These are phyloP conservation scores for Candida mattraensis DNA, from an alignment of 805 yeast species.

Conservation along the genomic window DNA sequence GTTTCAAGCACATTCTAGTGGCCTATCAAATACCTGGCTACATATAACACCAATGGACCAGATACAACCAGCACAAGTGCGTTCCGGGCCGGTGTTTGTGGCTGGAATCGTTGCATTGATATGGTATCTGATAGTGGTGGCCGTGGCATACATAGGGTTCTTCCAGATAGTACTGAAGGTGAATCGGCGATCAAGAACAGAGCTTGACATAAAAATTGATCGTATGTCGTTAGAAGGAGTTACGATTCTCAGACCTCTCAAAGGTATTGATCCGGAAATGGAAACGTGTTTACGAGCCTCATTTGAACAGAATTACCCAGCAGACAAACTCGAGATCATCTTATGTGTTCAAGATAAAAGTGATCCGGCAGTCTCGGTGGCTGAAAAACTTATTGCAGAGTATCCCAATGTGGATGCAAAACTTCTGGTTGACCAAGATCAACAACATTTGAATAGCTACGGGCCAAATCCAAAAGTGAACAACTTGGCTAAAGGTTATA, in stretches of 20 bases:
- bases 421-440: conserved; percentile 49
- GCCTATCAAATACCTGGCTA: no score
- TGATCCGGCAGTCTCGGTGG: conserved; percentile 68
- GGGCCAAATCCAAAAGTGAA: conserved; percentile 92
- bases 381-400: conserved; percentile 45
- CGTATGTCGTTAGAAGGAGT: conserved; percentile 58
- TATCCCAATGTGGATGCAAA: conserved; percentile 60
- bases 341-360: conserved; percentile 67
- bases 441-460: conserved; percentile 41
- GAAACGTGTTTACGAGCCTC: conserved; percentile 65
- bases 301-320: conserved; percentile 67
- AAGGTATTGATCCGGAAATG: conserved; percentile 80
- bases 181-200: conserved; percentile 16
- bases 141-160: conserved; percentile 31
- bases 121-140: conserved; percentile 32
- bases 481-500: conserved; percentile 80
- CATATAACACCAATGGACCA: background rate
- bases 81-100: conserved; percentile 2
- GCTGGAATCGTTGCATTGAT: conserved; percentile 22
- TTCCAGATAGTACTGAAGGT: conserved; percentile 27
- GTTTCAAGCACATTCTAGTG: no score
- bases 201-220: conserved; percentile 19
- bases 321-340: conserved; percentile 58
- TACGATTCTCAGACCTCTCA: conserved; percentile 76
- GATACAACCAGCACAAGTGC: background rate